These are phyloP conservation scores for Exophiala mesophila DNA, from an alignment of 2,329 filamentous ascomycete genomes.

Conservation along the genomic window DNA sequence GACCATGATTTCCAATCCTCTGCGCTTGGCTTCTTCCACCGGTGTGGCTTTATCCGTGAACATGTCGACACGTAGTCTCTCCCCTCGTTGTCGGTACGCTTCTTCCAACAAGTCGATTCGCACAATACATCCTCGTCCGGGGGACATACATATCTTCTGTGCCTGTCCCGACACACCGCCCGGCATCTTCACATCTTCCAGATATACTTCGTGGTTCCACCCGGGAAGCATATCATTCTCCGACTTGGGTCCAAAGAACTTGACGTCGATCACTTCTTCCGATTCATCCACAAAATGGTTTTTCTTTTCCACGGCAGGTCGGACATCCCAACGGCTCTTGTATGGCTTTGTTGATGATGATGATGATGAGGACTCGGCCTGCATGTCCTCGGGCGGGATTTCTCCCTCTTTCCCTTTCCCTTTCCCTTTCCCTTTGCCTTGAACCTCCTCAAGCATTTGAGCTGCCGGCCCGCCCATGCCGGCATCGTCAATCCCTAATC, in stretches of 20 bases:
- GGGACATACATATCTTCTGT: neutral
- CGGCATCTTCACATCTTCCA: neutral
- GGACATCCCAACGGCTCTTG: no score
- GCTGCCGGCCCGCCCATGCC: no score
- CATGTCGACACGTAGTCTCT: neutral
- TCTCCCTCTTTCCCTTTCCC: no score
- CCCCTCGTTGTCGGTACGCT: neutral
- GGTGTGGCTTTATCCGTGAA: neutral
- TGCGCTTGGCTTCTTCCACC: neutral
- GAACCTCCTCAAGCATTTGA: no score
- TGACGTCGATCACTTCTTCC: neutral
- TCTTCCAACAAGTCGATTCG: neutral
- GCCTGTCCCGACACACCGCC: neutral
- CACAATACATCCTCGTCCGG: neutral
- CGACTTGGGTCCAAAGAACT: neutral
- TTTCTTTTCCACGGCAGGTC: no score
- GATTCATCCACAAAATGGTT: neutral
- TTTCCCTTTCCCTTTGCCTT: no score
- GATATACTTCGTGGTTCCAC: neutral
- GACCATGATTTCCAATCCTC: neutral
- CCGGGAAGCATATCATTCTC: neutral
- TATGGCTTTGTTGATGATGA: no score
- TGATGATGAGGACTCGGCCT: no score
- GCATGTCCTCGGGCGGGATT: no score
- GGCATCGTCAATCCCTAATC: no score